Base-by-base conservation (phyloP, 352 stramenopile species). In the Phytophthora cryptogea region DNA sequence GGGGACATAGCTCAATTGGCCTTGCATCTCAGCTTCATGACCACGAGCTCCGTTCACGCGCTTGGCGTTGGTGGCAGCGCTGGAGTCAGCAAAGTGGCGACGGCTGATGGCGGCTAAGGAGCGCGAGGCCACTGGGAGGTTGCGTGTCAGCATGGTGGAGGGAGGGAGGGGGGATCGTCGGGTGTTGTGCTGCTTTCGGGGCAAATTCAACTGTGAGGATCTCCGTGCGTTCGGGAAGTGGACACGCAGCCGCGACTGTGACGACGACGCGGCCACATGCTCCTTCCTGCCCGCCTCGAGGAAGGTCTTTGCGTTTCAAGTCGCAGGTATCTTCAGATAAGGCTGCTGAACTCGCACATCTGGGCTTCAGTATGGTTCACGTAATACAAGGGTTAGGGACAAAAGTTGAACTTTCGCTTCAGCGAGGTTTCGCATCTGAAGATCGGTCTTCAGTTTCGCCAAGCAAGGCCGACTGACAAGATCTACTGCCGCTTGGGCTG, bases 1-100 rank as follows among this genome's bases (percentile, higher is more conserved):
- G 1, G 81, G 81, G 32, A 83, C 72, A 61, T 90, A 91, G 47
- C 74, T 74, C 39, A 70, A 76, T 14, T 76, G 42, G 10, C 51
- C 63, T n/a, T 35, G 68, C 17, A 68, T 53, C 36, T 54, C 66
- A 27, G 55, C 59, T 26, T 72, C 56, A 20, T 75, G 52, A 6
- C 40, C 32, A 59, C 49, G 41, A 62, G 51, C 37, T 50, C 40
- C 59, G 20, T 72, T 68, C 23, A 66, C 17, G 17, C 40, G 42
- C 23, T 68, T 43, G 48, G 52, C 23, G 50, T 70, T 59, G 41
- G 71, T 54, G 13, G 68, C 73, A 4, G 66, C 48, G 0, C 63
- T 62, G 8, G 57, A 59, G 32, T 65, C 60, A 16, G 77, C 81
- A 45, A 89, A 76, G 39, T 78, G 60, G 44, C 81, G 78, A 54